Conservation (phyloP, 2,329 filamentous ascomycete genomes). For the Phyllosticta citrichinensis region DNA sequence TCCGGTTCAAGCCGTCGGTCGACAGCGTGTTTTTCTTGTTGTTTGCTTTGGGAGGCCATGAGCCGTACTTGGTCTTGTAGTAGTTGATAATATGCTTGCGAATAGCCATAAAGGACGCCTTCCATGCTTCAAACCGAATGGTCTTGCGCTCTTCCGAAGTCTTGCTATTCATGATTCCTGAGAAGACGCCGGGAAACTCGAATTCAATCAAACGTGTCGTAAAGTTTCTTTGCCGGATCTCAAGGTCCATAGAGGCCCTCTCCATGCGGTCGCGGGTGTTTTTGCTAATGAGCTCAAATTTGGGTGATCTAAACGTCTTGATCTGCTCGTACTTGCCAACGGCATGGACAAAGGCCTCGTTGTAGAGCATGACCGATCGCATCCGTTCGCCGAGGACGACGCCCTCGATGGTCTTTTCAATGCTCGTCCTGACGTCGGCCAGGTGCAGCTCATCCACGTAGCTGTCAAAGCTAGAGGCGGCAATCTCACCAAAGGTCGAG, state of each 20-base stretch:
- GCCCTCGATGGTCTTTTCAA: constrained; percentile 81
- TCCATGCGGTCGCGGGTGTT: constrained; percentile 72
- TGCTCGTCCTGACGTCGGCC: constrained; percentile 69
- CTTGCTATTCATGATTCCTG: constrained; percentile 77
- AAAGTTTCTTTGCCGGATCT: constrained; percentile 59
- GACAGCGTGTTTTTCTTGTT: constrained; percentile 87
- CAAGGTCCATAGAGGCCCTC: constrained; percentile 69
- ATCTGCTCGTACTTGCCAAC: constrained; percentile 74
- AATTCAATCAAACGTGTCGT: constrained; percentile 72
- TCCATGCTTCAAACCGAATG: constrained; percentile 80
- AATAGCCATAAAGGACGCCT: constrained; percentile 61
- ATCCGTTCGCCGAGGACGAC: constrained; percentile 83
- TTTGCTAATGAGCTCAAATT: constrained; percentile 59
- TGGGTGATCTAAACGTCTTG: constrained; percentile 56
- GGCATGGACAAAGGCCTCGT: constrained; percentile 83
- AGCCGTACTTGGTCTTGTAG: constrained; percentile 58
- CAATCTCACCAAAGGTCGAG: constrained; percentile 54
- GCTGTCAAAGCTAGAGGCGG: constrained; percentile 55
- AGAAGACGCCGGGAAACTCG: constrained; percentile 82
- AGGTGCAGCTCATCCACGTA: constrained; percentile 70
- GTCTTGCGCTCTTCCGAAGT: constrained; percentile 65
- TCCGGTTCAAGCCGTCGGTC: constrained; percentile 74
- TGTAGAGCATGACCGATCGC: constrained; percentile 72
- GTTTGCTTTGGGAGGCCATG: constrained; percentile 82
- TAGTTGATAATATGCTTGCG: constrained; percentile 62